Conservation (phyloP, 768 basidiomycete genomes). For the Russula foetens region DNA sequence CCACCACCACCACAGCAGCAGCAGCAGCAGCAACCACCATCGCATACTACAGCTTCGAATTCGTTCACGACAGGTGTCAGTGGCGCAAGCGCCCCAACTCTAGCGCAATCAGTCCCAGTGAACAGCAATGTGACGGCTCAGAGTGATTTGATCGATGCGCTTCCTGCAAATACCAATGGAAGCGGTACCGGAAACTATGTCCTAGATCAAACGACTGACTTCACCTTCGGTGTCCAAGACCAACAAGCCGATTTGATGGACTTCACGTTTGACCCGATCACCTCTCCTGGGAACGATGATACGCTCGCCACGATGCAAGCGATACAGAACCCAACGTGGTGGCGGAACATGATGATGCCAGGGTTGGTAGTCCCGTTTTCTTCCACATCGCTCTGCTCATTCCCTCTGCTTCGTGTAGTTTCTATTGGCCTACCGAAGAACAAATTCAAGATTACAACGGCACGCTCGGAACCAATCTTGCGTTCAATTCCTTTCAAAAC, state of each 20-base stretch:
- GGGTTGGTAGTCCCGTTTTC: conserved; percentile 37
- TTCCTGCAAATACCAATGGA: neutral
- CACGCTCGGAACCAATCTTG: neutral
- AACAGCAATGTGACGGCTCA: neutral
- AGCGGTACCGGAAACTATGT: conserved; percentile 3
- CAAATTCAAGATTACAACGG: neutral
- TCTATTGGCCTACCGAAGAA: conserved; percentile 15
- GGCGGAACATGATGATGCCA: conserved; percentile 81
- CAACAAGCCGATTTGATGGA: neutral
- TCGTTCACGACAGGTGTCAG: neutral
- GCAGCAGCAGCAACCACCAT: neutral
- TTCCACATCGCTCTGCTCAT: neutral
- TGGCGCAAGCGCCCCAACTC: neutral
- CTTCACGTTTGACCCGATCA: conserved; percentile 15
- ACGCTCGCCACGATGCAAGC: conserved; percentile 67
- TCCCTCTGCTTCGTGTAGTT: neutral
- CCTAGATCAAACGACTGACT: neutral
- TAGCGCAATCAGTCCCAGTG: neutral
- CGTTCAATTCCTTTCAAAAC: neutral
- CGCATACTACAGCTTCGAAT: neutral
- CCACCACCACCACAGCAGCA: neutral
- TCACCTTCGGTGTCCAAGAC: neutral
- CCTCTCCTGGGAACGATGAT: conserved; percentile 28
- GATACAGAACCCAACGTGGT: conserved; percentile 64
- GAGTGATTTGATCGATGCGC: neutral